These are phyloP conservation scores for Neltuma alba DNA, from an alignment of 306 rosid genomes.

Conservation along the genomic window DNA sequence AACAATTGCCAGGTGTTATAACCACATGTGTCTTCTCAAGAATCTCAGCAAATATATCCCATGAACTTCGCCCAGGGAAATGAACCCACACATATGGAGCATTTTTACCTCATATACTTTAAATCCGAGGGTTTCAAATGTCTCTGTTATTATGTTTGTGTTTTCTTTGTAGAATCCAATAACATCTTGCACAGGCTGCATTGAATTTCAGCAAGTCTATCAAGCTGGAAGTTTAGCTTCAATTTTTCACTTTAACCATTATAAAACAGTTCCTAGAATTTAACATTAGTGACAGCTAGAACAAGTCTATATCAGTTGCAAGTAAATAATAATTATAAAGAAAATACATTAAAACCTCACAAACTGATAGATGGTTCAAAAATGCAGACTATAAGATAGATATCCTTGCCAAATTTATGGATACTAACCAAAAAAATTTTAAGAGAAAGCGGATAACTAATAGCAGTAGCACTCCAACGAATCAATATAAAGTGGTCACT, in stretches of 20 bases:
- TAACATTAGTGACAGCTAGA: no score
- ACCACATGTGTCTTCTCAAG: constrained; percentile 95
- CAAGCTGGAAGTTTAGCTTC: no score
- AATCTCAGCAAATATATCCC: constrained; percentile 94
- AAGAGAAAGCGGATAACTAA: background rate
- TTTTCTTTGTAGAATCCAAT: constrained; percentile 96
- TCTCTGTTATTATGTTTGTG: constrained; percentile 74
- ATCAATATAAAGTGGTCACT: background rate
- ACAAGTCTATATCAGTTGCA: no score
- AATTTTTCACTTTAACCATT: no score
- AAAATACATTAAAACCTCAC: no score
- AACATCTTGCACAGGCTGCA: constrained; percentile 81
- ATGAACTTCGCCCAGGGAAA: constrained; percentile 81
- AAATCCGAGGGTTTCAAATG: constrained; percentile 90
- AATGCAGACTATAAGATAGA: background rate
- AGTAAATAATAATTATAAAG: no score
- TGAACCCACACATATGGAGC: constrained; percentile 99
- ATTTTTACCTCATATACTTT: constrained; percentile 84
- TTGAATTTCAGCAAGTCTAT: constrained; percentile 31
- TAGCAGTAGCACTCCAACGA: background rate
- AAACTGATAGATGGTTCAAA: constrained; percentile 14
- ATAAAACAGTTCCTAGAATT: no score
- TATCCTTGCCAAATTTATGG: constrained; percentile 2
- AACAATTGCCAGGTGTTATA: constrained; percentile 95
- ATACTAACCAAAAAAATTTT: background rate